Evolutionary conservation across 1,284 basidiomycete species (phyloP).

Genomic region (Xerocomus tenax): DNA sequence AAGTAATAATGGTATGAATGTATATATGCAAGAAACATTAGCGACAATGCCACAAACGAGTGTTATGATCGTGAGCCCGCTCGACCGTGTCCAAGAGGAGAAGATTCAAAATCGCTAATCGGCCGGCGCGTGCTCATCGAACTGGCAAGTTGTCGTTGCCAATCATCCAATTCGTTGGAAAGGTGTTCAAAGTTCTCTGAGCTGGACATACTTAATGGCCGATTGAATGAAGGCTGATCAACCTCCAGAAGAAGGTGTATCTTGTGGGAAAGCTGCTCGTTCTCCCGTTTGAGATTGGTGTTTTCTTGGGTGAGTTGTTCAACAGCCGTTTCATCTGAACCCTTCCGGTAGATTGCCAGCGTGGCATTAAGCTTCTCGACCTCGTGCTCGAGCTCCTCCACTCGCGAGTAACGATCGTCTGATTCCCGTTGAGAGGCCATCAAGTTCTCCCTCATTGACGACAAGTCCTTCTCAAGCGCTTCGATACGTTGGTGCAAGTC

Average conservation of each 20-base stretch:
- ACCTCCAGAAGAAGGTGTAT: conserved; percentile 78
- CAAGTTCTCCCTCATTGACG: conserved; percentile 65
- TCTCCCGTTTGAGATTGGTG: conserved; percentile 67
- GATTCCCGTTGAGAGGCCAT: conserved; percentile 65
- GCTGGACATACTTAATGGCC: conserved; percentile 65
- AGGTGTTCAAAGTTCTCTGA: conserved; percentile 76
- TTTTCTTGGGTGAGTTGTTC: conserved; percentile 76
- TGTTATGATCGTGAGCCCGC: conserved; percentile 59
- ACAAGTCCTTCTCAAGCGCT: conserved; percentile 66
- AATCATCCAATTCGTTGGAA: conserved; percentile 71
- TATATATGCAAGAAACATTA: conserved; percentile 38
- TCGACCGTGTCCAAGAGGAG: conserved; percentile 46
- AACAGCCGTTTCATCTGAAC: conserved; percentile 58
- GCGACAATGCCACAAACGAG: conserved; percentile 26
- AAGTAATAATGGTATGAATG: conserved; percentile 44
- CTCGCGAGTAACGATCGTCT: conserved; percentile 64
- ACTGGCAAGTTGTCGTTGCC: conserved; percentile 71
- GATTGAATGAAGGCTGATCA: conserved; percentile 65
- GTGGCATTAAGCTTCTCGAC: conserved; percentile 72
- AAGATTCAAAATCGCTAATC: conserved; percentile 60
- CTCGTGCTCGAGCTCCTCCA: conserved; percentile 73
- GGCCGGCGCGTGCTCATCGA: conserved; percentile 66
- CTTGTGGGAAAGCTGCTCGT: conserved; percentile 78
- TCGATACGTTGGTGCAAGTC: conserved; percentile 71
- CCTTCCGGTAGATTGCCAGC: conserved; percentile 65